A percentile compares a stretch with the other conserved stretches of the same genome.
Evolutionary conservation across 2,329 filamentous ascomycete genomes (phyloP).

Genomic region (Fusarium illudens): DNA sequence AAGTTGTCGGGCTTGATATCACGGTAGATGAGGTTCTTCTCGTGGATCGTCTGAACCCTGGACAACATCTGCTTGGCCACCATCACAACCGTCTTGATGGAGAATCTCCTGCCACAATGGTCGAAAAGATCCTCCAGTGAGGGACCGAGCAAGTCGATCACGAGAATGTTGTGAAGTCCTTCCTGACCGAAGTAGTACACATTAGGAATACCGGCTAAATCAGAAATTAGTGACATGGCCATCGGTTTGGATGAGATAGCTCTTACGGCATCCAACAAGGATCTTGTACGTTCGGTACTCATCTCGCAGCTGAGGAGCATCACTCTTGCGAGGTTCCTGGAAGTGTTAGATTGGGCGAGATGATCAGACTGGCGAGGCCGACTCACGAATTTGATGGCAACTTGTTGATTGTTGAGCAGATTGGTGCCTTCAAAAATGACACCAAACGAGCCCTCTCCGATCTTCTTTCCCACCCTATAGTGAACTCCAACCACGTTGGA

Average conservation of each 20-base stretch:
- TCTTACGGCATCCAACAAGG: constrained; percentile 96
- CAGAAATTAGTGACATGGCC: constrained; percentile 46
- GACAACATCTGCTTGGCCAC: constrained; percentile 99
- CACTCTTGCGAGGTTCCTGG: constrained; percentile 98
- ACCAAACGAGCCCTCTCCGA: constrained; percentile 97
- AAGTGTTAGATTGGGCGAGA: constrained; percentile 7
- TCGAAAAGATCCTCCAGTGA: constrained; percentile 97
- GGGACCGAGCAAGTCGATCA: constrained; percentile 94
- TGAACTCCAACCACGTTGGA: constrained; percentile 99
- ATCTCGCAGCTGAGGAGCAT: constrained; percentile 96
- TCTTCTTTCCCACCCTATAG: constrained; percentile 99
- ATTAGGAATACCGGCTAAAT: constrained; percentile 92
- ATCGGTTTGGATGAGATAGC: neutral
- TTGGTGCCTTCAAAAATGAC: constrained; percentile 99
- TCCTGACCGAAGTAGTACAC: constrained; percentile 99
- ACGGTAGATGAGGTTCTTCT: constrained; percentile 98
- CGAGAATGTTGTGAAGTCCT: constrained; percentile 97
- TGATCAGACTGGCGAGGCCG: neutral
- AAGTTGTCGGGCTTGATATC: constrained; percentile 99
- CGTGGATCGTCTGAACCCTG: constrained; percentile 91
- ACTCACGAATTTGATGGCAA: constrained; percentile 98
- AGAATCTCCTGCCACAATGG: constrained; percentile 93
- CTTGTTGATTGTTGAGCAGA: constrained; percentile 97
- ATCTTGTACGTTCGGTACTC: constrained; percentile 99
- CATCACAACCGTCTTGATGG: constrained; percentile 98